These are phyloP conservation scores for Agaricus subrufescens DNA, from an alignment of 768 basidiomycete species.

Conservation along the genomic window DNA sequence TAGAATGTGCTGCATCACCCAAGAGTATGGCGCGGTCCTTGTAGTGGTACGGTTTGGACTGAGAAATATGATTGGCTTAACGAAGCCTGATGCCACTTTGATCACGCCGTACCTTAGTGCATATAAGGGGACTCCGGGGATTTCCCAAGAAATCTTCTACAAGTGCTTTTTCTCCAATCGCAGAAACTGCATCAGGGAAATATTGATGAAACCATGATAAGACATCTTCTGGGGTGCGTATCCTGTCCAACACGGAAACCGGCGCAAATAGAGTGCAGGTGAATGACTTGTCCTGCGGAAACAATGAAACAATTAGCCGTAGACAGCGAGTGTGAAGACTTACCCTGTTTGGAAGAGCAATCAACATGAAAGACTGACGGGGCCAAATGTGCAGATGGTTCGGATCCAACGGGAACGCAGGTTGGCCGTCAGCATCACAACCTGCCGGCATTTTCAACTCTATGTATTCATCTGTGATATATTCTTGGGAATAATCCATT, in stretches of 20 bases:
- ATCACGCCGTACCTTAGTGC: constrained; percentile 69
- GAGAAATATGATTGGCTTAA: constrained; percentile 20
- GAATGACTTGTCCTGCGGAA: constrained; percentile 85
- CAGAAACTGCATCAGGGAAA: constrained; percentile 84
- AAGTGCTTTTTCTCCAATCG: constrained; percentile 79
- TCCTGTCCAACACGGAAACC: constrained; percentile 64
- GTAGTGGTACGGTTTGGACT: constrained; percentile 90
- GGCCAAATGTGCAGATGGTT: constrained; percentile 99
- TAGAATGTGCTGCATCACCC: constrained; percentile 94
- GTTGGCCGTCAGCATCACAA: constrained; percentile 49
- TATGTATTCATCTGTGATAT: constrained; percentile 93
- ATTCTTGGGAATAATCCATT: constrained; percentile 93
- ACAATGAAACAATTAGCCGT: background rate
- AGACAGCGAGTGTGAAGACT: constrained; percentile 13
- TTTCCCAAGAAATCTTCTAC: constrained; percentile 76
- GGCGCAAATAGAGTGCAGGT: constrained; percentile 96
- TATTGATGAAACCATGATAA: constrained; percentile 74
- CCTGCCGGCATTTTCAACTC: constrained; percentile 94
- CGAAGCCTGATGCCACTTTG: constrained; percentile 16
- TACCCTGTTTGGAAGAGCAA: constrained; percentile 96
- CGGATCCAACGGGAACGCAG: constrained; percentile 82
- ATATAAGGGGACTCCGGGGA: constrained; percentile 86
- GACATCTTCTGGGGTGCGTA: constrained; percentile 53
- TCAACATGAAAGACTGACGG: constrained; percentile 98
- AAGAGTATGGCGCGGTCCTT: constrained; percentile 82